Evolutionary conservation across 1,284 basidiomycete species (phyloP).

Genomic region (Porogramme epimiltina): DNA sequence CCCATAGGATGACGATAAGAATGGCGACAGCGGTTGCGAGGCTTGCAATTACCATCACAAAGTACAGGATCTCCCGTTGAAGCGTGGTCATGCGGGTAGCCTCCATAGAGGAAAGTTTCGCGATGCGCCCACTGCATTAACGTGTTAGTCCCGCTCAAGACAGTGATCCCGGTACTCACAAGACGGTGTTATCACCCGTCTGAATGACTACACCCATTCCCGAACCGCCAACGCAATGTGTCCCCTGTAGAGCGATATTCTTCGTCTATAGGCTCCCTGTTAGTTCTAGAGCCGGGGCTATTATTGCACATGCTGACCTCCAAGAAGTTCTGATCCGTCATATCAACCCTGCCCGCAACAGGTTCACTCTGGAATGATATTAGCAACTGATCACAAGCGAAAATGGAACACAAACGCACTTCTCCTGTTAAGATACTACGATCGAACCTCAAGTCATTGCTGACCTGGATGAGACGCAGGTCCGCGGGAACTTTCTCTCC

Average conservation of each 20-base stretch:
- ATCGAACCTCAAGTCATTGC: conserved; percentile 57
- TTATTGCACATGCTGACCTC: conserved; percentile 35
- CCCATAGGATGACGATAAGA: conserved; percentile 60
- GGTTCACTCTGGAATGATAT: conserved; percentile 28
- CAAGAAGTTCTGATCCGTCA: conserved; percentile 14
- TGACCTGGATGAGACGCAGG: conserved; percentile 47
- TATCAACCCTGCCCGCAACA: conserved; percentile 10
- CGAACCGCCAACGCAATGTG: conserved; percentile 57
- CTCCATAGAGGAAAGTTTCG: conserved; percentile 51
- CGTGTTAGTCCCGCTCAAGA: no score
- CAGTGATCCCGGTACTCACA: conserved; percentile 25
- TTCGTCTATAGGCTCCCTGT: conserved; percentile 44
- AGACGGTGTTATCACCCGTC: conserved; percentile 57
- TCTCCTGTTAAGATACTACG: conserved; percentile 63
- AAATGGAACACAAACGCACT: conserved; percentile 46
- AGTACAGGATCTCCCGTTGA: conserved; percentile 44
- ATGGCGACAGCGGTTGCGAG: conserved; percentile 47
- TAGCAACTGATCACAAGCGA: conserved; percentile 50
- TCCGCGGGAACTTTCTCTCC: conserved; percentile 47
- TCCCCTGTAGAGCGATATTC: conserved; percentile 69
- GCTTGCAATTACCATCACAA: conserved; percentile 44
- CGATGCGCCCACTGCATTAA: conserved; percentile 50
- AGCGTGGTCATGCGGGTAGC: conserved; percentile 43
- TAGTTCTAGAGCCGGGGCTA: no score
- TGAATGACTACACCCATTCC: conserved; percentile 57